These are phyloP conservation scores for Cercis canadensis DNA, from an alignment of 306 rosid genomes.

Conservation along the genomic window DNA sequence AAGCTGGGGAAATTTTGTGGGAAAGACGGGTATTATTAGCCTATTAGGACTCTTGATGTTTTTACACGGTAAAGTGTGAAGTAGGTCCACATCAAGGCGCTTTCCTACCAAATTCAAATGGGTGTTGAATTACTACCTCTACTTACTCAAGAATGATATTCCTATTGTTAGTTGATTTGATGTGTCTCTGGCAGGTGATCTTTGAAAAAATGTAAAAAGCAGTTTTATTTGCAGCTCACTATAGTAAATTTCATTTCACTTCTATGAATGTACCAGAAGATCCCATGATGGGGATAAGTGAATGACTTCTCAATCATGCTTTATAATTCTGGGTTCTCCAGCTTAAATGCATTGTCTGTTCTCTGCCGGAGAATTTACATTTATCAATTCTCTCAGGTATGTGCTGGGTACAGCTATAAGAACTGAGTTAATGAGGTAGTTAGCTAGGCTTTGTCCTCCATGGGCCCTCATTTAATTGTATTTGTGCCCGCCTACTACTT, in stretches of 20 bases:
- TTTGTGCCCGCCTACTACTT: conserved; percentile 1
- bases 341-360: conserved; percentile 31
- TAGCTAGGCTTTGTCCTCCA: conserved; percentile 35
- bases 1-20: background rate
- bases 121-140: conserved; percentile 26
- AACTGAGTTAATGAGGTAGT: conserved; percentile 46
- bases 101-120: conserved; percentile 30
- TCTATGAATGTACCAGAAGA: background rate
- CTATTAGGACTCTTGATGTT: background rate
- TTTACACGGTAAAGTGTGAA: conserved; percentile 9
- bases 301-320: background rate
- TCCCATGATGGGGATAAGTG: background rate
- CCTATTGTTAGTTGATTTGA: conserved; percentile 37
- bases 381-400: conserved; percentile 20
- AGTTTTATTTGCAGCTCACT: conserved; percentile 6
- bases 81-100: conserved; percentile 16
- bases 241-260: conserved; percentile 18
- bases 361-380: conserved; percentile 17
- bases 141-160: conserved; percentile 26
- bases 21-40: background rate
- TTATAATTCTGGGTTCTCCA: conserved; percentile 4
- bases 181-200: conserved; percentile 31
- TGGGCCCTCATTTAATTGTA: conserved; percentile 44
- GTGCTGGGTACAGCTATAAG: conserved; percentile 45
- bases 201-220: conserved; percentile 28